Conservation (phyloP, 2,329 filamentous ascomycete genomes). For the Cytospora paraplurivora region DNA sequence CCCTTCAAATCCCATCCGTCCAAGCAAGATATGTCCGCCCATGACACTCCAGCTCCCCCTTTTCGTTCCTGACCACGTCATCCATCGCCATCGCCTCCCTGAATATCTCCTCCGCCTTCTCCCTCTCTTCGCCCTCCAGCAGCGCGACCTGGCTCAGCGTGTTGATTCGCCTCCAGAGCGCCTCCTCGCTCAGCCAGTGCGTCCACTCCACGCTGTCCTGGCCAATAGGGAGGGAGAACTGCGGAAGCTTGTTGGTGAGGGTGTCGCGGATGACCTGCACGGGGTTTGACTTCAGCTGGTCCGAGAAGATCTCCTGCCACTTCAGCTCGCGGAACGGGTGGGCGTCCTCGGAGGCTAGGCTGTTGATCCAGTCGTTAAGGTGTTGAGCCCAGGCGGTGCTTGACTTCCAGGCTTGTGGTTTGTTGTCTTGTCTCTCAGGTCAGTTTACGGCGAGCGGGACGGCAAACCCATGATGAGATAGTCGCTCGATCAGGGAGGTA, state of each 20-base stretch:
- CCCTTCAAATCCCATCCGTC: constrained; percentile 52
- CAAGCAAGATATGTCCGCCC: constrained; percentile 65
- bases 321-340: constrained; percentile 63
- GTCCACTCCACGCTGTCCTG: constrained; percentile 60
- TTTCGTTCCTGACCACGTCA: constrained; percentile 60
- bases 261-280: constrained; percentile 52
- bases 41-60: constrained; percentile 65
- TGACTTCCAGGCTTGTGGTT: constrained; percentile 57
- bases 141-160: constrained; percentile 71
- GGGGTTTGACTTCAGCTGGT: constrained; percentile 55
- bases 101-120: constrained; percentile 51
- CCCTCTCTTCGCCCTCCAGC: constrained; percentile 53
- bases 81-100: constrained; percentile 55
- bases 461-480: neutral
- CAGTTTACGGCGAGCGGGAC: neutral
- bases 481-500: neutral
- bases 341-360: constrained; percentile 54
- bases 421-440: constrained; percentile 56
- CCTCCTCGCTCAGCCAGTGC: constrained; percentile 59
- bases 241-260: constrained; percentile 42
- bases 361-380: constrained; percentile 60
- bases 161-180: constrained; percentile 63
- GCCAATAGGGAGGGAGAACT: constrained; percentile 64
- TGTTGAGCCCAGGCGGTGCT: constrained; percentile 62
- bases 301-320: constrained; percentile 67